Percentiles rank a stretch among this genome's conserved stretches.
Evolutionary conservation across 2,329 filamentous ascomycete species (phyloP).

Genomic region (Phaeophleospora eucalypticola): DNA sequence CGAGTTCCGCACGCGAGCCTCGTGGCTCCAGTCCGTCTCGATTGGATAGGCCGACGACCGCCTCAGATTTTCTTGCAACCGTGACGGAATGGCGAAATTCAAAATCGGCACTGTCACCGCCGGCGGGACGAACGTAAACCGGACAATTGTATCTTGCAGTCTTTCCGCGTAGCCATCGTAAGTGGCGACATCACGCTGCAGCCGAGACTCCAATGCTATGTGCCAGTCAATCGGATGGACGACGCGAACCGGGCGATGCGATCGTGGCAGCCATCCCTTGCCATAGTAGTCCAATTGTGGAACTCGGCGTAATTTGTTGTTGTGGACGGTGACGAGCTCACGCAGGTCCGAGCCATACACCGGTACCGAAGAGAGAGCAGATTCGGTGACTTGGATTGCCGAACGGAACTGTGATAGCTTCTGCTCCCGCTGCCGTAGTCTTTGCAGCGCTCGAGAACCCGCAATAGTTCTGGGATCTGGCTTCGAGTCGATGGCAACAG

Average conservation of each 20-base stretch:
- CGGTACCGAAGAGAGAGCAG: conserved; percentile 17
- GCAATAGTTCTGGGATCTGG: conserved; percentile 25
- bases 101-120: conserved; percentile 65
- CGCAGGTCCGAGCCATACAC: conserved; percentile 30
- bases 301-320: neutral
- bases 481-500: conserved; percentile 9
- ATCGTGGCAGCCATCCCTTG: neutral
- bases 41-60: conserved; percentile 29
- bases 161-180: conserved; percentile 67
- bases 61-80: conserved; percentile 25
- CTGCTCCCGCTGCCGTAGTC: conserved; percentile 21
- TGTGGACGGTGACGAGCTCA: conserved; percentile 26
- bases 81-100: conserved; percentile 22
- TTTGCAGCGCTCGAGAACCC: conserved; percentile 25
- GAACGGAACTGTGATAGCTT: conserved; percentile 27
- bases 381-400: conserved; percentile 26
- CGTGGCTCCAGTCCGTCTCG: conserved; percentile 81
- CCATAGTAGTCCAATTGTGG: conserved; percentile 10
- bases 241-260: conserved; percentile 17
- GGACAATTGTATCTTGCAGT: conserved; percentile 71
- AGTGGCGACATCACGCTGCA: conserved; percentile 48
- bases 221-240: conserved; percentile 28
- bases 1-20: conserved; percentile 83
- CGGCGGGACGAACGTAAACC: conserved; percentile 90
- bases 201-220: conserved; percentile 15